These are phyloP conservation scores for Coemansia sp. DNA, from an alignment of 192 early-diverging fungal genomes.

Conservation along the genomic window DNA sequence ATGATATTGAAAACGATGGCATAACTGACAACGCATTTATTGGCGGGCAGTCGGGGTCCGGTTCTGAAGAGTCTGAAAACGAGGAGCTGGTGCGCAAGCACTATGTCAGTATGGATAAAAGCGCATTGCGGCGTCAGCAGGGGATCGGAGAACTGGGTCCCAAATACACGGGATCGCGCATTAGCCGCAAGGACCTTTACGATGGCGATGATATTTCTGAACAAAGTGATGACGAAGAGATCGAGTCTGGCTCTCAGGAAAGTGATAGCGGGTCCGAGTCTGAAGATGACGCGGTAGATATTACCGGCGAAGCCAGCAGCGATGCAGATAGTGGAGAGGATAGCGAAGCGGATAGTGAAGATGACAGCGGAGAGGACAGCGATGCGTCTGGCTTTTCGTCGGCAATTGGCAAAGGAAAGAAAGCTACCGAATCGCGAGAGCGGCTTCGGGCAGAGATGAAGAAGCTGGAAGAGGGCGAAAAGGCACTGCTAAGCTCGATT, in stretches of 20 bases:
- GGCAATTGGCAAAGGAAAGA: slow-evolving; percentile 22
- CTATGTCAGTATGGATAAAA: slow-evolving; percentile 71
- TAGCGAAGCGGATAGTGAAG: slow-evolving; percentile 37
- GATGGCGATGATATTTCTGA: slow-evolving; percentile 33
- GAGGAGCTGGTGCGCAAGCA: slow-evolving; percentile 60
- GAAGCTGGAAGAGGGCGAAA: slow-evolving; percentile 79
- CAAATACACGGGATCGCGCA: slow-evolving; percentile 66
- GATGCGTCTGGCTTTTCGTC: slow-evolving; percentile 23
- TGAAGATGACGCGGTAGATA: not conserved
- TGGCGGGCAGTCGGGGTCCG: slow-evolving; percentile 51
- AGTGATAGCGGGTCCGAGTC: slow-evolving; percentile 42
- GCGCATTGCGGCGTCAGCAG: slow-evolving; percentile 58
- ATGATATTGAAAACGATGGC: slow-evolving; percentile 68
- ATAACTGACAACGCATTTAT: slow-evolving; percentile 48
- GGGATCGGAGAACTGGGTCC: slow-evolving; percentile 67
- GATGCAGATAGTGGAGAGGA: slow-evolving; percentile 31
- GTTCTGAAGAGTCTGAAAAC: slow-evolving; percentile 47
- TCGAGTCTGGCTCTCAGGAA: slow-evolving; percentile 26
- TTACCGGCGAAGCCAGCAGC: not conserved
- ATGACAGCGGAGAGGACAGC: slow-evolving; percentile 23
- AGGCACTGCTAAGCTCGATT: slow-evolving; percentile 73
- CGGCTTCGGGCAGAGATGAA: slow-evolving; percentile 60
- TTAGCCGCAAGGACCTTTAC: slow-evolving; percentile 64
- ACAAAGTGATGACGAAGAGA: slow-evolving; percentile 13
- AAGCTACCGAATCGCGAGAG: slow-evolving; percentile 40